Evolutionary conservation across 768 basidiomycete genomes (phyloP), one percentile per base, ranked within the genome.

Genomic region (Trametes cinnabarina): DNA sequence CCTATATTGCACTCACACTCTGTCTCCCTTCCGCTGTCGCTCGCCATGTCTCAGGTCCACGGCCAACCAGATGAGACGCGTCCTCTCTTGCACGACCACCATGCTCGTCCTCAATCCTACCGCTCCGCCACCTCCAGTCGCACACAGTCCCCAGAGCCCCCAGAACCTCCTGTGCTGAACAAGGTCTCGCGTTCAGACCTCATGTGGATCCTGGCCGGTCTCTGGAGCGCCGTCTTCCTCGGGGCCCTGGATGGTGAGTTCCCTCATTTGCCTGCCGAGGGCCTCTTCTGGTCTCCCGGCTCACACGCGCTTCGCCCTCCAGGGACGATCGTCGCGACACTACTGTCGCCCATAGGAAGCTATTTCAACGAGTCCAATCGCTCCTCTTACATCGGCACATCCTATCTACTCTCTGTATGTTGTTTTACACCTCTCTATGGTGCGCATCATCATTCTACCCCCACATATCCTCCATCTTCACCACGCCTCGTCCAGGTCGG

Each of bases 361-460:
- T 81, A 89, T 68, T 94, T 92, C 73, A 78, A 85, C 66, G 87
- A 87, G 69, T 87, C 86, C 34, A 84, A 87, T 66, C 84, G 89
- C 62, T 82, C 91, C 14, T 90, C 90, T 1, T 94, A 95, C 72
- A 86, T 97, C 57, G 94, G 91, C 30, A 93, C 92, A 12, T 82
- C 91, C 12, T 94, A 94, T 75, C 76, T 95, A 62, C 77, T 94
- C 43, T 92, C 90, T 51, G 84, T 94, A 39, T 94, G 92, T 67
- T 94, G 90, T 74, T 94, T 94, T 71, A 93, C 93, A 20, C 94
- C 92, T 57, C 73, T 93, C 62, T 92, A 92, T 77, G 91, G 91
- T 86, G 60, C 65, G 80, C 39, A 15, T 34, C 25, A 9, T 71
- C 14, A 12, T 32, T 41, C 47, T 3, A 51, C 49, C 48, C 23